Conservation (phyloP, 305 asterid species). For the Fraxinus ornus region DNA sequence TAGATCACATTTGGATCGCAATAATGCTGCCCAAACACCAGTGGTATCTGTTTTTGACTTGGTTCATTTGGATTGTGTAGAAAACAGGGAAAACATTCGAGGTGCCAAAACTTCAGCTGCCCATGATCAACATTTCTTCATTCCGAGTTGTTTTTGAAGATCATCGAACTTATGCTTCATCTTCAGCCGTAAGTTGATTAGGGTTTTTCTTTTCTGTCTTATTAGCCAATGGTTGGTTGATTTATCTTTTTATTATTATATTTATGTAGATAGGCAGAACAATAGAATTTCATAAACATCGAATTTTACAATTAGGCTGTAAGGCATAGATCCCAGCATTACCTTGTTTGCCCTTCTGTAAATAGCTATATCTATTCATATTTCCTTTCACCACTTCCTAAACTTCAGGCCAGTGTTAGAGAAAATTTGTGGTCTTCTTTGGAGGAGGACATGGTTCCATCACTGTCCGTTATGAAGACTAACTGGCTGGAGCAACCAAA, state of each 20-base stretch:
- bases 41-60: constrained; percentile 26
- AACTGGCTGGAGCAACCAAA: constrained; percentile 89
- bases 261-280: background rate
- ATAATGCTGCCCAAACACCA: constrained; percentile 19
- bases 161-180: constrained; percentile 90
- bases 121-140: constrained; percentile 64
- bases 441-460: constrained; percentile 87
- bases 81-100: constrained; percentile 84
- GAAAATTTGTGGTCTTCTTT: constrained; percentile 80
- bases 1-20: constrained; percentile 10
- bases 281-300: background rate
- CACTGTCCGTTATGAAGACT: constrained; percentile 57
- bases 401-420: constrained; percentile 59
- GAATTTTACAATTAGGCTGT: background rate
- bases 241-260: constrained; percentile 6
- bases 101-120: constrained; percentile 84
- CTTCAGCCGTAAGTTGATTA: constrained; percentile 70
- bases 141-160: constrained; percentile 79
- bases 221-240: background rate
- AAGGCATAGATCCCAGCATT: background rate
- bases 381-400: constrained; percentile 26
- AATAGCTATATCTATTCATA: constrained; percentile 16
- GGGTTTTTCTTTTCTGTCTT: constrained; percentile 19
- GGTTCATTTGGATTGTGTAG: constrained; percentile 49
- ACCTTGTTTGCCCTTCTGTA: background rate